Evolutionary conservation across 345 rosid species (phyloP), one percentile per base, ranked within the genome.

Genomic region (Citrus glauca): DNA sequence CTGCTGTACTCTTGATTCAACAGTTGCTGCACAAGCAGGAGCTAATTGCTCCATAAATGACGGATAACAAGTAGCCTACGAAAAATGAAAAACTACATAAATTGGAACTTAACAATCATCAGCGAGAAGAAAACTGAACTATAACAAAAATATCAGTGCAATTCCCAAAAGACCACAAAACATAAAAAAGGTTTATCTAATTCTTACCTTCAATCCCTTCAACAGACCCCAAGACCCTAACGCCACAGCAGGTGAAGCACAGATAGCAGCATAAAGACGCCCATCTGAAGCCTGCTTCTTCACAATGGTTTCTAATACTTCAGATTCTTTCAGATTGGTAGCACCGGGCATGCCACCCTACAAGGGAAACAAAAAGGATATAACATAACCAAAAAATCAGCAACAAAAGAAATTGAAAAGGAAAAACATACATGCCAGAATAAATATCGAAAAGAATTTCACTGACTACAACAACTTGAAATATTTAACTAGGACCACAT

Each of bases 301-400:
- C 65, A 25, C 27, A 0, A 25, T 25, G 27, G 1, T 25, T 25
- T 25, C 27, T 25, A 25, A 25, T 25, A 25, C 27, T 25, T 25
- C 27, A 25, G 27, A 25, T 25, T 25, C 27, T 0, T 25, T 25
- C 27, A 25, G 27, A 25, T 25, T 25, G 27, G 27, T 25, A 55
- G 96, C 97, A 27, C 99, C 98, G 0, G 98, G 98, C 85, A 93
- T 85, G 62, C 99, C 99, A 79, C 98, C 99, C 98, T 95, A 66
- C 14, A 63, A 32, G 45, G 66, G 27, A 42, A 28, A 55, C 50
- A 61, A 30, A 38, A 13, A 6, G 3, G 7, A 8, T 37, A 8
- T 33, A 22, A 75, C 61, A 17, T 19, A 32, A 6, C 37, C 62
- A 24, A 28, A 55, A 14, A 55, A 17, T 35, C 56, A 25, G 37